These are phyloP conservation scores for Echria macrotheca DNA, from an alignment of 495 filamentous ascomycete genomes.

Conservation along the genomic window DNA sequence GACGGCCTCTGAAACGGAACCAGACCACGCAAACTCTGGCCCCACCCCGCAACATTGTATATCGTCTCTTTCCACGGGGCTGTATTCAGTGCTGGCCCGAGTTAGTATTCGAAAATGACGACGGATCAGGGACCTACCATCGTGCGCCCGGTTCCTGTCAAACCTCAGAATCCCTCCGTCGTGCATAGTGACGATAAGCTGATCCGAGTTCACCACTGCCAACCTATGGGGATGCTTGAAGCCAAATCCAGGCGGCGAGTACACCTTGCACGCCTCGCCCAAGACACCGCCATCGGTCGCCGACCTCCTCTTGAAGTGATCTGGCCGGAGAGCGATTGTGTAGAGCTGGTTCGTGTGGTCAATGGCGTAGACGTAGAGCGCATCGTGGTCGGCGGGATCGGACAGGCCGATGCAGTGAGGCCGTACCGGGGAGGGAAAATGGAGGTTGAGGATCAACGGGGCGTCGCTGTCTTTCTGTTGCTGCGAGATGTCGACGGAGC, in stretches of 20 bases:
- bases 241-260: conserved; percentile 61
- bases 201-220: conserved; percentile 61
- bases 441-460: conserved; percentile 69
- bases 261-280: conserved; percentile 71
- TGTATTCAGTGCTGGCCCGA: conserved; percentile 34
- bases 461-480: conserved; percentile 57
- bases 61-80: conserved; percentile 68
- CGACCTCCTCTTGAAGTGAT: conserved; percentile 65
- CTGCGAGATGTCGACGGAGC: conserved; percentile 75
- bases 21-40: conserved; percentile 62
- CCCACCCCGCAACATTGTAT: conserved; percentile 76
- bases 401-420: conserved; percentile 72
- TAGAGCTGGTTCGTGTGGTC: conserved; percentile 73
- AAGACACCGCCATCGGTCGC: conserved; percentile 62
- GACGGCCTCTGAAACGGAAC: conserved; percentile 64
- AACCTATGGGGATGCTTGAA: conserved; percentile 80
- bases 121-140: conserved; percentile 37
- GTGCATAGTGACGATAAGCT: conserved; percentile 73
- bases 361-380: conserved; percentile 72
- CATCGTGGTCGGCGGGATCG: conserved; percentile 72
- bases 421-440: conserved; percentile 66
- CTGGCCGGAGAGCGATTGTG: conserved; percentile 70
- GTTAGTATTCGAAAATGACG: background rate
- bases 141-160: conserved; percentile 57
- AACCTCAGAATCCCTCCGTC: conserved; percentile 78